These are phyloP conservation scores for Alternaria consortialis DNA, from an alignment of 2,329 filamentous ascomycete species.

Conservation along the genomic window DNA sequence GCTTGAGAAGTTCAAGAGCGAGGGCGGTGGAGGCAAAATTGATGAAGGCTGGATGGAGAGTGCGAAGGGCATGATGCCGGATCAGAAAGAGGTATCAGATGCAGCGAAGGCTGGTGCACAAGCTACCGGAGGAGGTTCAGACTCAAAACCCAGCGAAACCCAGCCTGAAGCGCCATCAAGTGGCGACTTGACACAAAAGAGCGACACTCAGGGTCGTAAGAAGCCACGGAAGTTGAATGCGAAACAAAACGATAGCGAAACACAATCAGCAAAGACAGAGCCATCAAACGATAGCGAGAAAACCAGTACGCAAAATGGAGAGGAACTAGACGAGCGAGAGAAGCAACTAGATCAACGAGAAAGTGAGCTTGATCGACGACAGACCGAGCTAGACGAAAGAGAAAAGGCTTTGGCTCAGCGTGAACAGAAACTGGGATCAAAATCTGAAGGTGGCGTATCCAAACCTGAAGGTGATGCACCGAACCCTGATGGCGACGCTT, in stretches of 20 bases:
- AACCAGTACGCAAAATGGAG: background rate
- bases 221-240: constrained; percentile 29
- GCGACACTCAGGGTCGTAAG: constrained; percentile 15
- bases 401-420: constrained; percentile 10
- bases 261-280: background rate
- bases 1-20: constrained; percentile 25
- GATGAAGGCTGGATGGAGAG: constrained; percentile 20
- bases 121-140: background rate
- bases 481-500: background rate
- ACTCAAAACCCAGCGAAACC: constrained; percentile 1
- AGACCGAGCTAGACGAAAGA: constrained; percentile 11
- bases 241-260: background rate
- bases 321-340: background rate
- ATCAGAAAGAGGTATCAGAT: constrained; percentile 12
- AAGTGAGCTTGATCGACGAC: constrained; percentile 7
- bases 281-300: background rate
- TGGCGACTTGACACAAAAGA: background rate
- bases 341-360: constrained; percentile 5
- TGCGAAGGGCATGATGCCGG: constrained; percentile 23
- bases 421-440: constrained; percentile 5
- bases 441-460: background rate
- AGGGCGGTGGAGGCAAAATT: constrained; percentile 15
- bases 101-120: constrained; percentile 5
- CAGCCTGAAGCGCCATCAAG: background rate
- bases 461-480: background rate